Conservation (phyloP, 2,329 filamentous ascomycete genomes). For the Sphaceloma murrayae region DNA sequence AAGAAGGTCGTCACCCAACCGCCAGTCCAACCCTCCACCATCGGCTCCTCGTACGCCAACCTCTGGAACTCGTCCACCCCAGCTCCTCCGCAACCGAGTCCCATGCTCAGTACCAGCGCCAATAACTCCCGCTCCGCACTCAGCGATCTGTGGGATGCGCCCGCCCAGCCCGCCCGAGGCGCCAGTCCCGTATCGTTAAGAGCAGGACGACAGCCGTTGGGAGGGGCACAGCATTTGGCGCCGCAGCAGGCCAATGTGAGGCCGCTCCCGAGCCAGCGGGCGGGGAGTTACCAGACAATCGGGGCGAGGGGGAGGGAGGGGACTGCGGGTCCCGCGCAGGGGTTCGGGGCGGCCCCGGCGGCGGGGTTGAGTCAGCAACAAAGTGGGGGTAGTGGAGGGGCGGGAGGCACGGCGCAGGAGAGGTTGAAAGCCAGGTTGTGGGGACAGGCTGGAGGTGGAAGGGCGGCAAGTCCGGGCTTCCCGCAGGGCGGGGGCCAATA, state of each 20-base stretch:
- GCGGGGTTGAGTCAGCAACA: slow-evolving; percentile 24
- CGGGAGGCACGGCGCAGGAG: slow-evolving; percentile 61
- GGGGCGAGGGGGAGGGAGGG: slow-evolving; percentile 30
- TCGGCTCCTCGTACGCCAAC: slow-evolving; percentile 23
- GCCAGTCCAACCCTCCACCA: slow-evolving; percentile 44
- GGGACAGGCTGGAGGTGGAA: slow-evolving; percentile 24
- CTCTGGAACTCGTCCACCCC: slow-evolving; percentile 31
- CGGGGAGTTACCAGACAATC: slow-evolving; percentile 61
- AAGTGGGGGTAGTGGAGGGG: slow-evolving; percentile 32
- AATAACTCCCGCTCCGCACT: slow-evolving; percentile 35
- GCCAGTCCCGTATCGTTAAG: slow-evolving; percentile 21
- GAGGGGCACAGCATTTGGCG: slow-evolving; percentile 24
- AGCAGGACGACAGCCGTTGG: slow-evolving; percentile 26
- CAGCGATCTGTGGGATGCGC: slow-evolving; percentile 51
- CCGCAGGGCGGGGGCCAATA: slow-evolving; percentile 3
- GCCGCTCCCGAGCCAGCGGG: slow-evolving; percentile 61
- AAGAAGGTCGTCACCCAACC: slow-evolving; percentile 52
- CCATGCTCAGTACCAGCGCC: slow-evolving; percentile 25
- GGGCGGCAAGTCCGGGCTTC: slow-evolving; percentile 11
- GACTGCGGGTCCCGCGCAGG: slow-evolving; percentile 30
- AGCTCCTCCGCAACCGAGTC: slow-evolving; percentile 33
- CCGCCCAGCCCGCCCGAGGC: slow-evolving; percentile 35
- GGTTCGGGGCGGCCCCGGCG: slow-evolving; percentile 2
- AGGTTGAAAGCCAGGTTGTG: slow-evolving; percentile 71
- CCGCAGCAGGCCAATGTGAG: slow-evolving; percentile 43